Evolutionary conservation across 495 filamentous ascomycete species (phyloP).

Genomic region (Penicillium atrosanguineum): DNA sequence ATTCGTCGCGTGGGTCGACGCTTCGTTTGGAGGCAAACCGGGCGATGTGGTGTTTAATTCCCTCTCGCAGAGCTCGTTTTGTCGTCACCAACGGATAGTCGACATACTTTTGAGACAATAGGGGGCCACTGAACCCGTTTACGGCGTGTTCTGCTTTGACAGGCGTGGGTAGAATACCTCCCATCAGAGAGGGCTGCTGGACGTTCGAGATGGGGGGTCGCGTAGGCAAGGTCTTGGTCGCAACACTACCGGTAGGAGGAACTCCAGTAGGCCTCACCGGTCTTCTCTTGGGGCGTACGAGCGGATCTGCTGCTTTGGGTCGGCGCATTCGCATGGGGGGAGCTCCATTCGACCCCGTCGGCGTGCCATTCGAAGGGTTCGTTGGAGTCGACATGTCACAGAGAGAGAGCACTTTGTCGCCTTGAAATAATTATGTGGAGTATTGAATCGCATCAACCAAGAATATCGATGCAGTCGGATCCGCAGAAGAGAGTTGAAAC

Average conservation of each 20-base stretch:
- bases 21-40: slow-evolving; percentile 62
- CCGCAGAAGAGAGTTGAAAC: not conserved
- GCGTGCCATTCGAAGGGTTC: slow-evolving; percentile 29
- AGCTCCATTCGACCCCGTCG: slow-evolving; percentile 33
- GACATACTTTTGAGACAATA: slow-evolving; percentile 46
- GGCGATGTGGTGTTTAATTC: slow-evolving; percentile 82
- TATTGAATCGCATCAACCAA: not conserved
- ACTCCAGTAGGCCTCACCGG: slow-evolving; percentile 31
- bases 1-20: slow-evolving; percentile 71
- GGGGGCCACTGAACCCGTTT: slow-evolving; percentile 61
- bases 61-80: slow-evolving; percentile 74
- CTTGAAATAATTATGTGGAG: not conserved
- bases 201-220: slow-evolving; percentile 15
- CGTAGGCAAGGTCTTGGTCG: slow-evolving; percentile 28
- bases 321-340: slow-evolving; percentile 42
- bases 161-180: slow-evolving; percentile 15
- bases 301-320: slow-evolving; percentile 60
- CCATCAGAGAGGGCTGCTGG: slow-evolving; percentile 2
- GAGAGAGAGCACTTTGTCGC: not conserved
- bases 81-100: slow-evolving; percentile 79
- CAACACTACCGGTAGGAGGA: slow-evolving; percentile 12
- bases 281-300: slow-evolving; percentile 62
- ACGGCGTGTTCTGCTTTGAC: slow-evolving; percentile 37
- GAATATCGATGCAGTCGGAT: not conserved
- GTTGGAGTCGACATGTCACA: slow-evolving; percentile 36